Evolutionary conservation across 129 eudicot species (phyloP), one percentile per base, ranked within the genome.

Genomic region (Lonicera japonica): DNA sequence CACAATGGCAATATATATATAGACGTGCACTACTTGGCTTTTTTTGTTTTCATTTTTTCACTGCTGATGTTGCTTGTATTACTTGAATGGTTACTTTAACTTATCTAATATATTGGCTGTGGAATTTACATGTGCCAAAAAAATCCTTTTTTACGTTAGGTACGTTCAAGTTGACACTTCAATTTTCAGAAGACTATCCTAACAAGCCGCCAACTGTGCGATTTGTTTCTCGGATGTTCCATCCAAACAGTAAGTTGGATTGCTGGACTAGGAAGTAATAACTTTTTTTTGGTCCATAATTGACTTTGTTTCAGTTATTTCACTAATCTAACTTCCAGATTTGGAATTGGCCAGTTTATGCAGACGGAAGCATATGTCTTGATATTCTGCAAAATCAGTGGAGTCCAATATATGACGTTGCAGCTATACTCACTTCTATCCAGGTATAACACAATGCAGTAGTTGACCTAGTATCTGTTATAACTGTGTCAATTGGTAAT

Each of bases 341-440:
- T 50, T 50, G 55, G 43, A 5, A 5, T 13, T 72, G 14, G 24
- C 14, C 74, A 81, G 86, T 81, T 69, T 81, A 81, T 64, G 82
- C 82, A 12, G 86, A 81, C 72, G 86, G 86, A 57, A 81, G 82
- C 51, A 73, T 81, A 60, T 81, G 86, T 74, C 60, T 81, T 77
- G 87, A 81, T 61, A 77, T 77, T 25, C 67, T 81, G 54, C 87
- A 81, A 71, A 78, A 81, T 58, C 83, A 78, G 59, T 81, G 87
- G 87, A 77, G 83, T 61, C 87, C 87, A 4, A 77, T 78, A 57
- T 78, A 81, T 66, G 82, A 81, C 70, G 87, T 81, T 5, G 87
- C 87, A 1, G 82, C 87, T 48, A 81, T 81, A 58, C 82, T 81
- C 24, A 81, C 87, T 22, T 81, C 87, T 24, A 81, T 81, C 61